Conservation (phyloP, 129 eudicot genomes). For the Cynara cardunculus region DNA sequence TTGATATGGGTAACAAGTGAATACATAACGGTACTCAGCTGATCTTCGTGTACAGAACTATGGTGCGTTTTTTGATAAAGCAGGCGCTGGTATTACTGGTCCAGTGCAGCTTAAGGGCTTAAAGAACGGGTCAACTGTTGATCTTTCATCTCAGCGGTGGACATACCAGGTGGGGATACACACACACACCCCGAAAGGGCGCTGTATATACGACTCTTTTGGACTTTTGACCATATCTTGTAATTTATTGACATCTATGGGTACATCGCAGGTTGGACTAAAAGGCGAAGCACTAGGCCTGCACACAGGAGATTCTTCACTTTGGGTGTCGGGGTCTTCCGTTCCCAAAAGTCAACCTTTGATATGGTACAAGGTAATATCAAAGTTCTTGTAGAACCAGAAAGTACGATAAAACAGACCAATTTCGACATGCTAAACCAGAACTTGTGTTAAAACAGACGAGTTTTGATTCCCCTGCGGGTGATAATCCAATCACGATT, state of each 20-base stretch:
- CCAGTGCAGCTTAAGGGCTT: conserved; percentile 70
- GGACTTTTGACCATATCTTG: background rate
- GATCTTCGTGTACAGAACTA: conserved; percentile 52
- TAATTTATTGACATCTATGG: background rate
- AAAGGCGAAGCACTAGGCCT: conserved; percentile 79
- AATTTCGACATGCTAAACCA: conserved; percentile 32
- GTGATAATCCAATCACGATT: conserved; percentile 62
- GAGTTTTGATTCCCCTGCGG: conserved; percentile 70
- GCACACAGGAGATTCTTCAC: conserved; percentile 60
- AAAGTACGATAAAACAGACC: conserved; percentile 34
- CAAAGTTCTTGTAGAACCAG: background rate
- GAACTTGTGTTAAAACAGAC: conserved; percentile 45
- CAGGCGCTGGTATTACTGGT: conserved; percentile 90
- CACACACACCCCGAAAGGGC: no score
- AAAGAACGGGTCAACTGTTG: conserved; percentile 42
- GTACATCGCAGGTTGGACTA: conserved; percentile 52
- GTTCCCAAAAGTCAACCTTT: conserved; percentile 76
- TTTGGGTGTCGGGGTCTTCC: conserved; percentile 56
- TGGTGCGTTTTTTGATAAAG: conserved; percentile 74
- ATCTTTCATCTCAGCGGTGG: conserved; percentile 79
- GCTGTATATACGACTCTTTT: no score
- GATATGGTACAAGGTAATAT: conserved; percentile 92
- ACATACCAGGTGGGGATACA: conserved; percentile 82
- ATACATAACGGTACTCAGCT: background rate
- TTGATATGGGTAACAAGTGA: conserved; percentile 5